Conservation (phyloP, 371 early-diverging fungal genomes). For the Mucor indicus region DNA sequence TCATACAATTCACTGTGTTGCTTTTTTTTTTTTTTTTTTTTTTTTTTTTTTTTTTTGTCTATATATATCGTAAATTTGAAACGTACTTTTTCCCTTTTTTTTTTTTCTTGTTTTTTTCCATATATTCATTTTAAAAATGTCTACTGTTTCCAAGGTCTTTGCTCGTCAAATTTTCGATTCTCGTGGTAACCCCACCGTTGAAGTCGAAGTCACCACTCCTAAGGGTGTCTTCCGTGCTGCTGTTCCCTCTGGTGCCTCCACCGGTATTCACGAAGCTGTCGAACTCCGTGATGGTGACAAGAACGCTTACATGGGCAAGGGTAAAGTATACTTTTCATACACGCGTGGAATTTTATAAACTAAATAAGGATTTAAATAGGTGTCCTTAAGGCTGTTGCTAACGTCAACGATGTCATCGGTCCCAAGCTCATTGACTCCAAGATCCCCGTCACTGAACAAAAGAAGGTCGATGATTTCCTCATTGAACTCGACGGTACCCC, state of each 20-base stretch:
- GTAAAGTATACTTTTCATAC: slow-evolving; percentile 34
- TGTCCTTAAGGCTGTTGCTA: slow-evolving; percentile 87
- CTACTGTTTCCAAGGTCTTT: slow-evolving; percentile 73
- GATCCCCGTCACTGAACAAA: slow-evolving; percentile 84
- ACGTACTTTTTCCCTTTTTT: slow-evolving; percentile 1
- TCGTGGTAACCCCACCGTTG: slow-evolving; percentile 99
- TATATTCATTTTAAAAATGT: slow-evolving; percentile 8
- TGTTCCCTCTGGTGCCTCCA: slow-evolving; percentile 99
- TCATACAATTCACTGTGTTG: too few relatives aligned
- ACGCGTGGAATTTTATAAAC: slow-evolving; percentile 2
- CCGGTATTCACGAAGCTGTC: slow-evolving; percentile 98
- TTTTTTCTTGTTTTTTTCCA: slow-evolving; percentile 1
- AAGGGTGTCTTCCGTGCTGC: slow-evolving; percentile 94
- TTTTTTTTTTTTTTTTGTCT: too few relatives aligned
- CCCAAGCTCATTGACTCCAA: slow-evolving; percentile 76
- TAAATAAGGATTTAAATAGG: slow-evolving; percentile 40
- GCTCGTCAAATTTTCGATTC: slow-evolving; percentile 99
- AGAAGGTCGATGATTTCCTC: slow-evolving; percentile 90
- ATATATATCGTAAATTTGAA: too few relatives aligned
- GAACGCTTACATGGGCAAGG: slow-evolving; percentile 91
- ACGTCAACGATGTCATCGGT: slow-evolving; percentile 89
- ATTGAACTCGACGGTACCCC: slow-evolving; percentile 90
- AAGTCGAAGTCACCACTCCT: slow-evolving; percentile 95
- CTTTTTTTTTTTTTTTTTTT: too few relatives aligned
- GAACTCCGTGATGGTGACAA: slow-evolving; percentile 95